Percentiles rank a stretch among this genome's conserved stretches.
Conservation (phyloP, 345 rosid species). For the Euphorbia pulcherrima region DNA sequence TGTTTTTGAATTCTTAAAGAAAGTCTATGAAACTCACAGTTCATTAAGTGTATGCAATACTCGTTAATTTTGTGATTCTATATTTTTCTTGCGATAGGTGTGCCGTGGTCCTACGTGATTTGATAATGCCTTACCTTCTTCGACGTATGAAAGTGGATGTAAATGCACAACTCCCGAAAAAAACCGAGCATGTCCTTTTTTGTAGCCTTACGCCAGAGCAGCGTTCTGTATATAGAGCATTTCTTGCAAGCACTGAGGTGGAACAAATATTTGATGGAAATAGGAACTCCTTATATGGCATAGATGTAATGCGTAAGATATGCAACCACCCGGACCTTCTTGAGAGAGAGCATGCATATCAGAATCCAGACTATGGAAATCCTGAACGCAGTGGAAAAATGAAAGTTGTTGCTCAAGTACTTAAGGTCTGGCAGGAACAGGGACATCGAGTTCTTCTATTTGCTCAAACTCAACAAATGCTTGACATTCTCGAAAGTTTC, state of each 20-base stretch:
- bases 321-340: constrained; percentile 98
- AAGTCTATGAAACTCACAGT: neutral
- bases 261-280: constrained; percentile 79
- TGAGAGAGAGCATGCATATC: constrained; percentile 78
- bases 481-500: constrained; percentile 85
- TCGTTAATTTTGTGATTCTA: constrained; percentile 13
- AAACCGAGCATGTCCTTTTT: constrained; percentile 92
- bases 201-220: constrained; percentile 94
- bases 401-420: constrained; percentile 81
- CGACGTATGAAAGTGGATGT: constrained; percentile 94
- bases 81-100: constrained; percentile 48
- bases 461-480: constrained; percentile 94
- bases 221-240: constrained; percentile 79
- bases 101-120: constrained; percentile 92
- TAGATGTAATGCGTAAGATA: constrained; percentile 99
- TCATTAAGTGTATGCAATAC: neutral
- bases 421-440: constrained; percentile 83
- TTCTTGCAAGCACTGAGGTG: constrained; percentile 96
- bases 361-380: constrained; percentile 85
- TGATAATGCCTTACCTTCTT: constrained; percentile 98
- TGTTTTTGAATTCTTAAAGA: constrained; percentile 20
- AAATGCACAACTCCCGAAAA: constrained; percentile 77
- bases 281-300: constrained; percentile 80
- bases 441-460: constrained; percentile 93
- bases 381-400: constrained; percentile 90